Percentiles rank a stretch among this genome's conserved stretches.
Conservation (phyloP, 257 asterid species). For the Scutellaria baicalensis region DNA sequence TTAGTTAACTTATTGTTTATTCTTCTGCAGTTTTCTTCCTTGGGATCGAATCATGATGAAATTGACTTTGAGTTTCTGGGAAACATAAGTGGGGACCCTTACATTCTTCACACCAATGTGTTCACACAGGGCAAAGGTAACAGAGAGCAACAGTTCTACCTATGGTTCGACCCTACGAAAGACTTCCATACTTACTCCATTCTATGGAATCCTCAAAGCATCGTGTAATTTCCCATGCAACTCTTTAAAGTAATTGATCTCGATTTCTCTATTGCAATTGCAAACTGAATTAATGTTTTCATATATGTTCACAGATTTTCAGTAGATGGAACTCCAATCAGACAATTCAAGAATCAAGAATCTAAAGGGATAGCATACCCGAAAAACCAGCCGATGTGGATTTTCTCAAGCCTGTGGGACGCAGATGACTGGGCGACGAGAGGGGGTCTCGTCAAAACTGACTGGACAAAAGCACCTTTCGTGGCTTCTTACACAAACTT, state of each 20-base stretch:
- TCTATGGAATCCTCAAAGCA: constrained; percentile 53
- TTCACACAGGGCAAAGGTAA: constrained; percentile 41
- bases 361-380: constrained; percentile 45
- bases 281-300: background rate
- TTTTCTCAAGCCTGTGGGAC: constrained; percentile 51
- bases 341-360: constrained; percentile 54
- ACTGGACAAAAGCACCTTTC: constrained; percentile 60
- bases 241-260: background rate
- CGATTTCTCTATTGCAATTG: background rate
- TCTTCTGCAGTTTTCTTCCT: constrained; percentile 32
- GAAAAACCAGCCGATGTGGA: constrained; percentile 55
- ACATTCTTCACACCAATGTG: constrained; percentile 48
- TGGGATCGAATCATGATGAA: constrained; percentile 45
- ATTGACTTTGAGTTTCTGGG: constrained; percentile 59
- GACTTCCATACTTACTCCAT: constrained; percentile 55
- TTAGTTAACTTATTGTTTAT: background rate
- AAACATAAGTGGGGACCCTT: constrained; percentile 47
- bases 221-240: constrained; percentile 29
- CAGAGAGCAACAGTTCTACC: constrained; percentile 43
- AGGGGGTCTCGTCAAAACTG: constrained; percentile 60
- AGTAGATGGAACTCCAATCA: constrained; percentile 62
- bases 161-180: constrained; percentile 56
- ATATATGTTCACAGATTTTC: constrained; percentile 31
- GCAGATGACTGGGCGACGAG: constrained; percentile 71
- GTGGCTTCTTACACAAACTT: constrained; percentile 44